phyloP scores from a whole-genome alignment of 352 stramenopile species.

The Phytophthora sansomeana region DNA sequence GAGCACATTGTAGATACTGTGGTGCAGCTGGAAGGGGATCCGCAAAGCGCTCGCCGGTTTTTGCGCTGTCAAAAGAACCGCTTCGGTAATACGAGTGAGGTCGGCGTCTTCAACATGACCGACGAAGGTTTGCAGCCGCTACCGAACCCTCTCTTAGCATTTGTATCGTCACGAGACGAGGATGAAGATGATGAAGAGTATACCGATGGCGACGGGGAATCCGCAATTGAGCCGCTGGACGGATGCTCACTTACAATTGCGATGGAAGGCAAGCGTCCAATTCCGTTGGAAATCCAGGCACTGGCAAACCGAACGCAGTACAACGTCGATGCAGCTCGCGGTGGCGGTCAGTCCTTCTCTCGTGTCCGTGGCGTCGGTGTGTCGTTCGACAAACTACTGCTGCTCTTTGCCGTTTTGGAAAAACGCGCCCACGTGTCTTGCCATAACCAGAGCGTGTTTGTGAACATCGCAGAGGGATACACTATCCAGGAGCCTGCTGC shows the following conservation, averaged over 20 bases:
- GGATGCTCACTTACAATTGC: constrained; percentile 92
- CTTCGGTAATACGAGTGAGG: constrained; percentile 96
- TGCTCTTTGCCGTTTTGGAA: constrained; percentile 97
- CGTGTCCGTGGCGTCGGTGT: constrained; percentile 81
- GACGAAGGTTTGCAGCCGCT: constrained; percentile 83
- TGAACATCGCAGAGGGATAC: constrained; percentile 88
- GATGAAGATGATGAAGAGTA: constrained; percentile 37
- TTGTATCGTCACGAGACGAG: constrained; percentile 61
- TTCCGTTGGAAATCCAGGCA: constrained; percentile 96
- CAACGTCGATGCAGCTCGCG: constrained; percentile 33
- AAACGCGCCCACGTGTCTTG: constrained; percentile 88
- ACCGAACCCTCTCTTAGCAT: constrained; percentile 79
- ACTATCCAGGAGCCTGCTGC: constrained; percentile 84
- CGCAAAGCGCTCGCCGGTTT: constrained; percentile 86
- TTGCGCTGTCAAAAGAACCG: constrained; percentile 96
- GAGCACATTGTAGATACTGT: constrained; percentile 96
- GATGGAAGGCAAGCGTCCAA: constrained; percentile 94
- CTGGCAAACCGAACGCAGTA: constrained; percentile 82
- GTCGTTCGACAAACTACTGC: constrained; percentile 90
- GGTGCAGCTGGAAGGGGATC: constrained; percentile 95
- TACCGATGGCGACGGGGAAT: constrained; percentile 30
- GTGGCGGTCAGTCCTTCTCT: constrained; percentile 48
- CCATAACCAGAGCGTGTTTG: constrained; percentile 82
- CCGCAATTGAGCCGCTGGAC: constrained; percentile 48
- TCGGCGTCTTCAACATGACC: constrained; percentile 97